Evolutionary conservation across 352 stramenopile genomes (phyloP).

Genomic region (Plasmopara viticola): DNA sequence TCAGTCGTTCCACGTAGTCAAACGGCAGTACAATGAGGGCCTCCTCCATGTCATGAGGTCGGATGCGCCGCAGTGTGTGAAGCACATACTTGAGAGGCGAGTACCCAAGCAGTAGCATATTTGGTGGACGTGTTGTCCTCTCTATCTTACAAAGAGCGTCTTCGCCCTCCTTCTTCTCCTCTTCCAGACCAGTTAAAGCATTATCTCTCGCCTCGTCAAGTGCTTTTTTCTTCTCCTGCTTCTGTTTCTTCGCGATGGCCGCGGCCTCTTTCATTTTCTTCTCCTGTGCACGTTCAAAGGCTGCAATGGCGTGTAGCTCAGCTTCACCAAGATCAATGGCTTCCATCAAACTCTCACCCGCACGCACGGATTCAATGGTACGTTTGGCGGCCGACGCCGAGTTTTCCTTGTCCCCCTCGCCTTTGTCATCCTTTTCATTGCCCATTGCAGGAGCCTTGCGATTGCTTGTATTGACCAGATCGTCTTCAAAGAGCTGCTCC

Average conservation of each 20-base stretch:
- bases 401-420: slow-evolving; percentile 30
- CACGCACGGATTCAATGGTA: slow-evolving; percentile 89
- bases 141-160: slow-evolving; percentile 38
- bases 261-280: slow-evolving; percentile 53
- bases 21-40: slow-evolving; percentile 97
- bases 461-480: slow-evolving; percentile 78
- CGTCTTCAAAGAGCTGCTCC: slow-evolving; percentile 93
- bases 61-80: slow-evolving; percentile 89
- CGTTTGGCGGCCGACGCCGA: slow-evolving; percentile 89
- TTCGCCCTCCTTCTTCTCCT: slow-evolving; percentile 23
- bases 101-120: slow-evolving; percentile 94
- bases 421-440: slow-evolving; percentile 46
- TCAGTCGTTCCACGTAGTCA: slow-evolving; percentile 91
- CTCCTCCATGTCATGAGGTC: slow-evolving; percentile 94
- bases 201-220: slow-evolving; percentile 42
- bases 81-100: slow-evolving; percentile 92
- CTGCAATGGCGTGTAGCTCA: slow-evolving; percentile 84
- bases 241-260: slow-evolving; percentile 56
- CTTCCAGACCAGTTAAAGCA: slow-evolving; percentile 15
- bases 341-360: slow-evolving; percentile 91
- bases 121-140: slow-evolving; percentile 53
- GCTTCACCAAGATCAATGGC: slow-evolving; percentile 90
- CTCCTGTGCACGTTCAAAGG: slow-evolving; percentile 55
- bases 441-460: slow-evolving; percentile 49
- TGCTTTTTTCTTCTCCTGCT: slow-evolving; percentile 30